Evolutionary conservation across 78 protist species (phyloP), one percentile per base, ranked within the genome.

Genomic region (Dictyostelium citrinum): DNA sequence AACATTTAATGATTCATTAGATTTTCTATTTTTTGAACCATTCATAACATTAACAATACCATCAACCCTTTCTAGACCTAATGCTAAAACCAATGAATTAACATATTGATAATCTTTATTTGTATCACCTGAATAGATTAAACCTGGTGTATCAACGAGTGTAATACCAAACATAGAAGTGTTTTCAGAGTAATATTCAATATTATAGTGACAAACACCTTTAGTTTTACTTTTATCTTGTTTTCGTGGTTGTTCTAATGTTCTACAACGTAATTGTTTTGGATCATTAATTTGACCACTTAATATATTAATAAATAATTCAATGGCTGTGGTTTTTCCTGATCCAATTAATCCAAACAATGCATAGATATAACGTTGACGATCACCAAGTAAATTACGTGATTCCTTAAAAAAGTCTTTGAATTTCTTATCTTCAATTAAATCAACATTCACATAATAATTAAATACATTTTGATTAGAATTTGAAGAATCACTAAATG

Each of bases 61-160:
- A 22, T 78, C 83, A 49, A 78, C 67, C 29, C 43, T 78, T 49
- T 78, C 83, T 3, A 78, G 37, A 46, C 46, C 22, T 5, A 78
- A 35, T 5, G 22, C 31, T 27, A 5, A 24, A 22, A 78, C 3
- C 0, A 78, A 49, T 22, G 83, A 78, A 11, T 78, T 29, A 29
- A 24, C 16, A 39, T 29, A 43, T 6, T 24, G 22, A 16, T 1
- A 11, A 78, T 78, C 70, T 29, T 78, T 16, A 16, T 49, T 17
- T 24, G 17, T 8, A 46, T 61, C 83, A 2, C 27, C 43, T 6
- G 33, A 5, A 78, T 78, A 67, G 0, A 61, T 61, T 45, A 78
- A 78, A 7, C 83, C 83, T 29, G 83, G 83, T 31, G 83, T 78
- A 29, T 78, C 83, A 46, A 81, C 37, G 24, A 81, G 8, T 39